Evolutionary conservation across 495 filamentous ascomycete species (phyloP), one percentile per base, ranked within the genome.

Genomic region (Penicillium silybi): DNA sequence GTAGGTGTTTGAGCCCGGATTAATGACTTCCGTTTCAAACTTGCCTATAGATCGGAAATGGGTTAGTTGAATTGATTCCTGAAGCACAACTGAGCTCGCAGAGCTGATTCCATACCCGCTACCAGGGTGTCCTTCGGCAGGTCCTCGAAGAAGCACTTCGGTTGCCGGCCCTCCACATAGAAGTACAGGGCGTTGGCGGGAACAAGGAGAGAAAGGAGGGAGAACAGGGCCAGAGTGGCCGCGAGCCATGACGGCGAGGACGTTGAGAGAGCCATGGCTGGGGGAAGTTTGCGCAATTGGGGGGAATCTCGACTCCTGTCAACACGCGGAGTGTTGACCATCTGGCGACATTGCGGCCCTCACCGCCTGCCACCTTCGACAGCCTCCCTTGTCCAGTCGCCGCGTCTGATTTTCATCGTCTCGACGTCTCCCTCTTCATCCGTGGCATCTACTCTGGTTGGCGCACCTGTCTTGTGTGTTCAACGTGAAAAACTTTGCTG

Each of bases 51-150:
- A 15, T 4, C 1, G 16, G 9, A 16, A 6, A 39, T 44, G 37
- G 6, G 22, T 35, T 34, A 34, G 35, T 18, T 11, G 17, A 3
- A 19, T 41, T 7, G 26, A 23, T 3, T 23, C 44, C 20, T 3
- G 6, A 16, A 32, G 19, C 17, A 6, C 38, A 16, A 13, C 3
- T 26, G 37, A 11, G 13, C 10, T 0, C 13, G 32, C 5, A 18
- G 25, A 41, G 29, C 18, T 22, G n/a, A 7, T 39, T 16, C 56
- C 78, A 52, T 76, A 89, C 86, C 93, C 38, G 96, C 91, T 43
- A 98, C 92, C 13, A 98, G 73, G 2, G 93, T 98, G 73, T 97
- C 95, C 75, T 97, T 96, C 43, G 92, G 95, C 41, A 98, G 82
- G 71, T 97, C 95, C 77, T 98, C 93, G 74, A 87, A 96, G 84